Base-by-base conservation (phyloP, 192 early-diverging fungal species). In the Backusella liffmaniae region DNA sequence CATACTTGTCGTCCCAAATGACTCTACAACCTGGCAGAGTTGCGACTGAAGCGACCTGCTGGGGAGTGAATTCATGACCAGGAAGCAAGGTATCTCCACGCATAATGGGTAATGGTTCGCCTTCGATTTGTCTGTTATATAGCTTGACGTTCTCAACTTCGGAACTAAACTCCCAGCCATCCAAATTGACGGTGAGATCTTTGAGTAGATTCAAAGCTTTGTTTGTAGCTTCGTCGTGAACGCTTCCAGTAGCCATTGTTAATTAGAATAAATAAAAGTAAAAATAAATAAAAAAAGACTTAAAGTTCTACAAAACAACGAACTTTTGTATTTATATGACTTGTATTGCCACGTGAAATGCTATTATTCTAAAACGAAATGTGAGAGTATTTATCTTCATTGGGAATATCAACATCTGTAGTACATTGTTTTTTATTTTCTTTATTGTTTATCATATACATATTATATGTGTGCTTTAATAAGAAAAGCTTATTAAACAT, bases 141-240 rank as follows among this genome's bases (percentile, higher is more conserved):
- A 84, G 44, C 73, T 88, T 88, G 68, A 88, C 82, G 26, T 79
- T 80, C 1, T 83, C 76, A 41, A 77, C 80, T 32, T 84, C 86
- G n/a, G 81, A 79, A 5, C 81, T 74, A 21, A 86, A 73, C 2
- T 79, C 73, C 88, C 88, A 90, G n/a, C 84, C 85, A 26, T 82
- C 80, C 35, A 83, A 72, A 66, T 69, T 74, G n/a, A 73, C 74
- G 5, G 83, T 74, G 21, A 87, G 66, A 18, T 83, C 81, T 67
- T 89, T 89, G 44, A 89, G 77, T 67, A 79, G 66, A 1, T 72
- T n/a, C 29, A 83, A 46, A 6, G 70, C 39, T 29, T 44, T 49
- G 9, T 49, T 26, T 29, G 44, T 41, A 49, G 39, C 23, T 7
- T 46, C 70, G 4, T 21, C 42, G 26, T 71, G 70, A 18, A 29